These are phyloP conservation scores for Wolfiporia cocos DNA, from an alignment of 1,284 basidiomycete genomes.

Conservation along the genomic window DNA sequence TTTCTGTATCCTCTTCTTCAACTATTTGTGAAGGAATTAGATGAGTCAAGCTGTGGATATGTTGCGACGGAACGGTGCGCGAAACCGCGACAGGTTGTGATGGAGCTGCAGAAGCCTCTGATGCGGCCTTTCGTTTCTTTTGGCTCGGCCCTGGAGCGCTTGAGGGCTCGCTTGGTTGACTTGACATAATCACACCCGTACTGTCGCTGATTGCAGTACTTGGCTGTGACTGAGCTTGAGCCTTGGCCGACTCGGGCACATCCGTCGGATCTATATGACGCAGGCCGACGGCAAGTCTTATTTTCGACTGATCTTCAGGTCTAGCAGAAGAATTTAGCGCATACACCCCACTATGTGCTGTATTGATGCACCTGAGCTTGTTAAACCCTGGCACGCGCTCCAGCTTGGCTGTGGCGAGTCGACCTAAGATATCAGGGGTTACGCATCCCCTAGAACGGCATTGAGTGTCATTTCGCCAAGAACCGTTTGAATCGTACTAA, in stretches of 20 bases:
- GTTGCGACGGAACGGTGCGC: conserved; percentile 10
- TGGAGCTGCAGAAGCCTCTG: conserved; percentile 18
- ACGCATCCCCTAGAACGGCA: conserved; percentile 57
- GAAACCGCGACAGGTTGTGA: conserved; percentile 1
- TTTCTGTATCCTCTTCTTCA: conserved; percentile 36
- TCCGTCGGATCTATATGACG: conserved; percentile 50
- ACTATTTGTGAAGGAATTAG: conserved; percentile 10
- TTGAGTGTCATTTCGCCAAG: conserved; percentile 1
- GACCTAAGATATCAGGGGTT: conserved; percentile 46
- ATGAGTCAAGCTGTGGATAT: conserved; percentile 12
- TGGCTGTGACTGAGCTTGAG: neutral
- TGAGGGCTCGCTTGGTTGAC: conserved; percentile 1
- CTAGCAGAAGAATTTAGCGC: conserved; percentile 26
- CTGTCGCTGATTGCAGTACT: no score
- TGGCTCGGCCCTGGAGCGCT: conserved; percentile 19
- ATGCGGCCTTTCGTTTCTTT: conserved; percentile 31
- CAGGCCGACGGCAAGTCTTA: conserved; percentile 47
- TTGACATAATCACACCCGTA: no score
- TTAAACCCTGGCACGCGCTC: conserved; percentile 44
- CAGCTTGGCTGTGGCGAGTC: conserved; percentile 39
- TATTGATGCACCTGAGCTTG: conserved; percentile 38
- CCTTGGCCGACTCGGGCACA: conserved; percentile 27
- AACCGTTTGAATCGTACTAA: conserved; percentile 22
- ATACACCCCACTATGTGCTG: neutral
- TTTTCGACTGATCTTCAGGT: conserved; percentile 51